Evolutionary conservation across 139 green algal species (phyloP).

Genomic region (Coelastrella sp.): DNA sequence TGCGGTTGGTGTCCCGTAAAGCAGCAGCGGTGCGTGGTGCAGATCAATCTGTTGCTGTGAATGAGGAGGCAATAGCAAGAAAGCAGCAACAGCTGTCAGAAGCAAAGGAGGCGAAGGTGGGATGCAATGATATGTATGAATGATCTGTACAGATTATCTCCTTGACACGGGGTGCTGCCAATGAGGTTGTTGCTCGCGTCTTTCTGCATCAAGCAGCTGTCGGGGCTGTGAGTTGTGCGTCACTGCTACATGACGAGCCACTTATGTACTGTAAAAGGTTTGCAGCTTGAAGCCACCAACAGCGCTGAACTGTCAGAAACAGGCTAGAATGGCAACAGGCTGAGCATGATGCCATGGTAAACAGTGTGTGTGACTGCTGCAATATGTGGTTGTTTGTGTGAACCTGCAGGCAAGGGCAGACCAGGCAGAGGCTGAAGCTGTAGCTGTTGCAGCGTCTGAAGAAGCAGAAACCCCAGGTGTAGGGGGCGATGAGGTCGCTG

Average conservation of each 20-base stretch:
- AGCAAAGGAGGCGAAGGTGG: conserved; percentile 33
- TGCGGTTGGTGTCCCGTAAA: conserved; percentile 3
- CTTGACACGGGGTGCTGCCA: background rate
- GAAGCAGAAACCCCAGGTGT: conserved; percentile 2
- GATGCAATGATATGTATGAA: background rate
- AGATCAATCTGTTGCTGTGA: background rate
- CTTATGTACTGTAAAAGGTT: no score
- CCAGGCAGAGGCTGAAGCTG: conserved; percentile 26
- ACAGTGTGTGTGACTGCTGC: no score
- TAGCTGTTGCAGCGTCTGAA: background rate
- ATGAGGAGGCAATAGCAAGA: background rate
- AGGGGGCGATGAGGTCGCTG: conserved; percentile 1
- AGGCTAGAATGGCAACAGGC: no score
- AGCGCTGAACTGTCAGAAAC: no score
- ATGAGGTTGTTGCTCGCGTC: no score
- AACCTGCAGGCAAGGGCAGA: conserved; percentile 23
- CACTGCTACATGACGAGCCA: no score
- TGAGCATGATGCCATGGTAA: no score
- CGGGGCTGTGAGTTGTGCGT: no score
- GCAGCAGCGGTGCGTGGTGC: conserved; percentile 27
- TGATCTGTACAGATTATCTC: background rate
- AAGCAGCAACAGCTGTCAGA: conserved; percentile 25
- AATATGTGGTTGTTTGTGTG: no score
- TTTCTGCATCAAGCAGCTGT: no score
- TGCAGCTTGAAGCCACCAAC: no score